Base-by-base conservation (phyloP, 208 protist genomes). In the Wallacemonas sp. region DNA sequence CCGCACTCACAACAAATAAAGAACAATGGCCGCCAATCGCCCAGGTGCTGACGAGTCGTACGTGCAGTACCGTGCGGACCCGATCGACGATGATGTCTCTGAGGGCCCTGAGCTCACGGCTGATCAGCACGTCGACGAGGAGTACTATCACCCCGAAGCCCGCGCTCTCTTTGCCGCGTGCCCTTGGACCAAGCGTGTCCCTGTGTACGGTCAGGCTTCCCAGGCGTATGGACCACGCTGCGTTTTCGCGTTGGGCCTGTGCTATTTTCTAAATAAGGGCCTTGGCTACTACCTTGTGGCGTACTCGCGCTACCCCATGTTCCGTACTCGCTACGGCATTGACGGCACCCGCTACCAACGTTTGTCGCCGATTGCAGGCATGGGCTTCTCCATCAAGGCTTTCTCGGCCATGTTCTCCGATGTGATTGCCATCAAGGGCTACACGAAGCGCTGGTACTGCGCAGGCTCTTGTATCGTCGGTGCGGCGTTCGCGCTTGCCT, bases 391-490 rank as follows among this genome's bases (percentile, higher is more conserved):
- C 24, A 72, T 90, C 53, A 93, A 90, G 62, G 70, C 83, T 42
- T 71, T 89, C 55, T 75, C 60, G n/a, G 87, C 79, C 31, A 71
- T 84, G 58, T 34, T 93, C 34, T 82, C 70, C 55, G 87, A 90
- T 56, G 63, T 70, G 53, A 80, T 90, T 42, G 67, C 79, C 34
- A 64, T 93, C 56, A 64, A 74, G 38, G 78, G 80, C 46, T 93
- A 90, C 77, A 80, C 77, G 27, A 93, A 87, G 81, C 77, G 84
- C 36, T 93, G 81, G 80, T 86, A 85, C 76, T 64, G 77, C 34
- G 56, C 72, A 30, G 27, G 62, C 5, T 90, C 83, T 1, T 80
- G 74, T 39, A 49, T 90, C 9, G 21, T 68, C 12, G 81, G 81
- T 26, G 68, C 41, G 4, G 54, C 22, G 0, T 27, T 69, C 17